Evolutionary conservation across 2,329 filamentous ascomycete genomes (phyloP).

Genomic region (Aspergillus nomiae): DNA sequence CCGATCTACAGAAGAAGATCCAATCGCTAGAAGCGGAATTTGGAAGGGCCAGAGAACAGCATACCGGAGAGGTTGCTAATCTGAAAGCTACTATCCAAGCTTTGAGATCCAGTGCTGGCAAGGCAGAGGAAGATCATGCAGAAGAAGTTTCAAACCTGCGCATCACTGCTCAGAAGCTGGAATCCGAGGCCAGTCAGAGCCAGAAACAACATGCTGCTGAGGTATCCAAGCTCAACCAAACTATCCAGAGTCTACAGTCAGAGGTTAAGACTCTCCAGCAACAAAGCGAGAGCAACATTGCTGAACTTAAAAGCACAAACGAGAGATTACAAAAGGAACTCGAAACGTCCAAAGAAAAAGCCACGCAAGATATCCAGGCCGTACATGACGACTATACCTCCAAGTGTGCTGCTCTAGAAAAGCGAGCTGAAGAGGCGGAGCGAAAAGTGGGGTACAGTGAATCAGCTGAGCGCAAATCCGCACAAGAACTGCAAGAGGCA

Average conservation of each 20-base stretch:
- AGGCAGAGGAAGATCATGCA: slow-evolving; percentile 63
- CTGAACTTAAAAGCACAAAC: slow-evolving; percentile 58
- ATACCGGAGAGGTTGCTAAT: slow-evolving; percentile 60
- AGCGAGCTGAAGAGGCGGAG: slow-evolving; percentile 49
- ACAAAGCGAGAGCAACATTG: slow-evolving; percentile 55
- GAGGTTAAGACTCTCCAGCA: slow-evolving; percentile 41
- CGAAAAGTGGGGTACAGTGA: slow-evolving; percentile 29
- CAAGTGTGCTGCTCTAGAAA: slow-evolving; percentile 50
- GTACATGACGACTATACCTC: slow-evolving; percentile 54
- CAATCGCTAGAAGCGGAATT: slow-evolving; percentile 58
- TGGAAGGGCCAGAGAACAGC: slow-evolving; percentile 51
- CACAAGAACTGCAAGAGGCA: slow-evolving; percentile 59
- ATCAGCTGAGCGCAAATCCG: slow-evolving; percentile 43
- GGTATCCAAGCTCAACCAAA: slow-evolving; percentile 58
- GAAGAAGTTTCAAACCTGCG: slow-evolving; percentile 63
- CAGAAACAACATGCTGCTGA: slow-evolving; percentile 57
- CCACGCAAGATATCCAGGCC: slow-evolving; percentile 59
- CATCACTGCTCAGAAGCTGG: slow-evolving; percentile 60
- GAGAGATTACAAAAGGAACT: slow-evolving; percentile 56
- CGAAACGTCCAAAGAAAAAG: slow-evolving; percentile 51
- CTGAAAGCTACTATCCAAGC: slow-evolving; percentile 60
- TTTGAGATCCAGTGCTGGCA: slow-evolving; percentile 51
- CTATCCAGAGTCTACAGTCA: slow-evolving; percentile 58
- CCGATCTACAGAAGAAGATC: slow-evolving; percentile 64
- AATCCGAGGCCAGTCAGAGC: slow-evolving; percentile 50